Evolutionary conservation across 306 rosid species (phyloP).

Genomic region (Aeschynomene evenia): DNA sequence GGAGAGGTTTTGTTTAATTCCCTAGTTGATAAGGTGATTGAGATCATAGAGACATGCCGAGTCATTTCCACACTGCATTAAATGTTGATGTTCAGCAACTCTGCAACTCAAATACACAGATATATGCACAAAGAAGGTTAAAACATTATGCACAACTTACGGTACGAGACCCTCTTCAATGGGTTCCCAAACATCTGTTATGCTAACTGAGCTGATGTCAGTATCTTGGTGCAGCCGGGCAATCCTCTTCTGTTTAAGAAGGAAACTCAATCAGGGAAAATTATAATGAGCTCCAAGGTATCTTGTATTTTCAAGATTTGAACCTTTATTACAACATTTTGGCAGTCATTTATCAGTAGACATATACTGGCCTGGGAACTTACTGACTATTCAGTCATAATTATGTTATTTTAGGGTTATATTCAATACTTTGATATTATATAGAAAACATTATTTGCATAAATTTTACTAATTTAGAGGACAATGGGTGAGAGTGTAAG

Average conservation of each 20-base stretch:
- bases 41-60: conserved; percentile 97
- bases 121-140: not conserved
- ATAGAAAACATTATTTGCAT: conserved; percentile 12
- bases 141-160: conserved; percentile 52
- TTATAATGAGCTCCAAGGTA: not conserved
- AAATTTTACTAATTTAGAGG: not conserved
- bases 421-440: not conserved
- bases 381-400: not conserved
- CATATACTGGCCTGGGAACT: not conserved
- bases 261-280: conserved; percentile 13
- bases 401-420: not conserved
- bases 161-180: conserved; percentile 98
- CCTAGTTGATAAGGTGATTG: conserved; percentile 67
- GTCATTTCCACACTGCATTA: conserved; percentile 96
- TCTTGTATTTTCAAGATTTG: not conserved
- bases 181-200: conserved; percentile 96
- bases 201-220: conserved; percentile 88
- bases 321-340: not conserved
- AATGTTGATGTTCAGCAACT: conserved; percentile 23
- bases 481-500: not conserved
- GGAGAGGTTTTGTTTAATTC: conserved; percentile 81
- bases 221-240: conserved; percentile 77
- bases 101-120: conserved; percentile 8
- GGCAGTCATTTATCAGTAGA: not conserved
- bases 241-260: conserved; percentile 68